phyloP scores from a whole-genome alignment of 257 asterid species.

The Primulina huaijiensis region DNA sequence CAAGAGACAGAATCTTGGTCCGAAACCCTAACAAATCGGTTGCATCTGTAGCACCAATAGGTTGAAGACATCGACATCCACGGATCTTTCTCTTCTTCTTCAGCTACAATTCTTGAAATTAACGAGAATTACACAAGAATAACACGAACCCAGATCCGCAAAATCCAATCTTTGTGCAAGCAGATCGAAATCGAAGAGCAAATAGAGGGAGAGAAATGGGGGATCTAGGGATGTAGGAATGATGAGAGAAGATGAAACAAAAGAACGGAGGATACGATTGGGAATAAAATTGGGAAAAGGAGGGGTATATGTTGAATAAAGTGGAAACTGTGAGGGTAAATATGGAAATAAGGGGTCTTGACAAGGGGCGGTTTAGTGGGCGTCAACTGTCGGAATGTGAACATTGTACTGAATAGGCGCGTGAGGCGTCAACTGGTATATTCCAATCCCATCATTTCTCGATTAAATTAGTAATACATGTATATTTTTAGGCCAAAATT shows the following conservation, averaged over 20 bases:
- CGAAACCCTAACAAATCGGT: constrained; percentile 53
- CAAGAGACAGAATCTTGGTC: constrained; percentile 50
- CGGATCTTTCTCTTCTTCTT: neutral
- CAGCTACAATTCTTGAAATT: neutral
- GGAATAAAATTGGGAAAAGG: neutral
- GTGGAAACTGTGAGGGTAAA: neutral
- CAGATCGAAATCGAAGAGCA: neutral
- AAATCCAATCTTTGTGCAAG: neutral
- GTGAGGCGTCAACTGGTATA: neutral
- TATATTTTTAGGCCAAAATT: too few relatives aligned
- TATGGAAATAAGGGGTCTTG: neutral
- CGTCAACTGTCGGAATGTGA: neutral
- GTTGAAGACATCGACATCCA: constrained; percentile 52
- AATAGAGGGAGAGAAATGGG: neutral
- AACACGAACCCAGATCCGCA: neutral
- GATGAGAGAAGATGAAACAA: neutral
- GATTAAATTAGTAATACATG: too few relatives aligned
- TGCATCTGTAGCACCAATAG: constrained; percentile 81
- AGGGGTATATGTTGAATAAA: too few relatives aligned
- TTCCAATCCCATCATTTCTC: too few relatives aligned
- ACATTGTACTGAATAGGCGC: neutral
- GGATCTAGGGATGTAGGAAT: neutral
- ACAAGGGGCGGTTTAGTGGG: neutral
- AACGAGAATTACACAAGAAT: neutral
- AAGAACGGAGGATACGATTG: neutral